Base-by-base conservation (phyloP, 2,329 filamentous ascomycete species). In the Aspergillus fischeri region DNA sequence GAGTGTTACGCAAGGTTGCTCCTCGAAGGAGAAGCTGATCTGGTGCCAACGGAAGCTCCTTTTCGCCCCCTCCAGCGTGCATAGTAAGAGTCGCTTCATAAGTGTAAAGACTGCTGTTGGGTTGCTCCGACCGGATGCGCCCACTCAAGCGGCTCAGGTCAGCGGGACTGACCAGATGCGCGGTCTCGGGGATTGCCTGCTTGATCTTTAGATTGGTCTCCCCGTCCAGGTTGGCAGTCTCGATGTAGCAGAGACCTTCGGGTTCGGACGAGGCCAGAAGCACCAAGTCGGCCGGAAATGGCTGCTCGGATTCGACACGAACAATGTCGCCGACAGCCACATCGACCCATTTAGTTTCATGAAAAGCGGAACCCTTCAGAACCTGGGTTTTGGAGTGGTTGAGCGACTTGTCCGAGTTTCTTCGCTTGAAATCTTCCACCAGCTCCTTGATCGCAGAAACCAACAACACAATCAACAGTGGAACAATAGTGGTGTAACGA, bases 181-280 rank as follows among this genome's bases (percentile, higher is more conserved):
- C 87, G 0, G 94, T 99, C 78, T 99, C 94, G 0, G 94, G 93
- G 54, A 97, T 87, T 1, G 87, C 93, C 78, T 99, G 94, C 78
- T 99, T 99, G 78, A 99, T 96, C 78, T 99, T 99, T 65, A 99
- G 79, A 72, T 99, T 99, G 21, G 94, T 99, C 77, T 99, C 94
- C 65, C 94, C 94, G 68, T 99, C 94, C 57, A 99, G 80, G 71
- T 99, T 99, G 25, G 94, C 93, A 1, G 94, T 99, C 77, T 99
- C 94, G 70, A 99, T 97, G 73, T 99, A 99, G 77, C 94, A 99
- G 56, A 99, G 79, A 67, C 94, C 94, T 78, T 99, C 94, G 1
- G 94, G 95, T 73, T 99, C 95, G 6, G 94, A 97, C 69, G 91
- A 96, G 8, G 94, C 92, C 56, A 99, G 80, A 27, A 99, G 81